Conservation (phyloP, 169 alveolate genomes). For the Theileria parva region DNA sequence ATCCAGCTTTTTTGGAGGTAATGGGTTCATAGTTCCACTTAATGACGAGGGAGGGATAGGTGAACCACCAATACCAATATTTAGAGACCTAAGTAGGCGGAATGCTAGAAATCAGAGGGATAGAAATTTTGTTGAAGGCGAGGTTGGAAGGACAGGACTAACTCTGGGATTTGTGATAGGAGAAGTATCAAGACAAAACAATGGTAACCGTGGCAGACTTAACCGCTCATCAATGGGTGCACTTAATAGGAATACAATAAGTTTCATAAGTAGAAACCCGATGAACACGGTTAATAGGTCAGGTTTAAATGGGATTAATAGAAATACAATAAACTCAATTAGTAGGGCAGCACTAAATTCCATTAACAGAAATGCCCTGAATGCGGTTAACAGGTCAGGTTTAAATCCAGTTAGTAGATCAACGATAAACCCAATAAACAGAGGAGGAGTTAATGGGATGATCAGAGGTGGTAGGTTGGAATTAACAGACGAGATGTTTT, state of each 20-base stretch:
- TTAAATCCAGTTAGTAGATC: background rate
- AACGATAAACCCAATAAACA: background rate
- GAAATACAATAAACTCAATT: background rate
- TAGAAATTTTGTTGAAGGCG: background rate
- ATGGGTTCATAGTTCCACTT: background rate
- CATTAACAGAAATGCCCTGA: slow-evolving; percentile 6
- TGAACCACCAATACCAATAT: background rate
- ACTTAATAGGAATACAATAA: background rate
- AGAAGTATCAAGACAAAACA: slow-evolving; percentile 20
- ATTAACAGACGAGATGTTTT: slow-evolving; percentile 10
- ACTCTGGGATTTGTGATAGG: slow-evolving; percentile 54
- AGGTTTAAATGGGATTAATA: background rate
- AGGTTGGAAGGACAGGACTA: slow-evolving; percentile 14
- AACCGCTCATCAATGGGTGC: background rate
- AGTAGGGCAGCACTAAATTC: slow-evolving; percentile 21
- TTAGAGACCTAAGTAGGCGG: background rate
- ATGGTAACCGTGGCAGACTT: slow-evolving; percentile 33
- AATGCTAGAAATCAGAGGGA: background rate
- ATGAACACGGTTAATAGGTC: background rate
- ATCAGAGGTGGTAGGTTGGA: slow-evolving; percentile 18
- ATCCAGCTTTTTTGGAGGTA: background rate
- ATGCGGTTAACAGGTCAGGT: background rate
- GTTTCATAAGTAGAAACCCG: background rate
- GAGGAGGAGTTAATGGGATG: slow-evolving; percentile 16
- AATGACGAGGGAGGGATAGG: background rate